phyloP scores from a whole-genome alignment of 2,329 filamentous ascomycete genomes.

The Trichoderma koningiopsis region DNA sequence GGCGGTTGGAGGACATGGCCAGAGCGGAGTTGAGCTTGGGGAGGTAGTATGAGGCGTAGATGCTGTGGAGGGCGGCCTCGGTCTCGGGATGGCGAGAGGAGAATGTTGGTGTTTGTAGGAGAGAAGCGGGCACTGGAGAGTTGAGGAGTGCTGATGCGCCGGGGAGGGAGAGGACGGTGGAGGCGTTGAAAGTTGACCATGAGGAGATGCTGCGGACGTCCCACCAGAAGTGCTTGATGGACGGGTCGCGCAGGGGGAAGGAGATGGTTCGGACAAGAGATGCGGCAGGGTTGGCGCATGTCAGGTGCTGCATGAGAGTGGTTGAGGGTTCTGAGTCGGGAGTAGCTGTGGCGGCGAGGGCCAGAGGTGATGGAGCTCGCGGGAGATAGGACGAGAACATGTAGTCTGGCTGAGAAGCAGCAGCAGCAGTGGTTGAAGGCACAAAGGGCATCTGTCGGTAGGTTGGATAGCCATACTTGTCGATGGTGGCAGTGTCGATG shows the following conservation, averaged over 20 bases:
- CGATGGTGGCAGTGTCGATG: conserved; percentile 66
- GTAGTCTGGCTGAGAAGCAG: conserved; percentile 40
- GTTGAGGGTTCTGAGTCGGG: conserved; percentile 58
- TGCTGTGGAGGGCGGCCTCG: conserved; percentile 71
- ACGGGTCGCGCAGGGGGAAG: conserved; percentile 65
- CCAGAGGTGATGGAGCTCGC: conserved; percentile 51
- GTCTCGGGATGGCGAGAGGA: conserved; percentile 73
- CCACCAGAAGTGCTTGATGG: conserved; percentile 91
- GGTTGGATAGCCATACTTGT: conserved; percentile 78
- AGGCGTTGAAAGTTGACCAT: conserved; percentile 78
- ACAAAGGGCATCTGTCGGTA: conserved; percentile 71
- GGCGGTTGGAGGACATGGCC: conserved; percentile 69
- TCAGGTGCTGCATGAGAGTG: conserved; percentile 77
- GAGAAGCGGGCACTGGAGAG: conserved; percentile 63
- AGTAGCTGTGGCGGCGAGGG: conserved; percentile 39
- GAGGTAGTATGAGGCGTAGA: conserved; percentile 77
- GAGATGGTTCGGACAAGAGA: conserved; percentile 79
- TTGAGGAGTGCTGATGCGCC: conserved; percentile 73
- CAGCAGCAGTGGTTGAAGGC: conserved; percentile 25
- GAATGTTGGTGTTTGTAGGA: conserved; percentile 61
- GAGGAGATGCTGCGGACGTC: conserved; percentile 84
- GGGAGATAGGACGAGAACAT: conserved; percentile 49
- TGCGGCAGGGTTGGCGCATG: conserved; percentile 76
- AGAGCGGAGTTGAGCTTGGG: conserved; percentile 86
- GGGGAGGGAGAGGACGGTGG: conserved; percentile 71